Conservation (phyloP, 1,139 yeast species). For the Scheffersomyces insectosa region DNA sequence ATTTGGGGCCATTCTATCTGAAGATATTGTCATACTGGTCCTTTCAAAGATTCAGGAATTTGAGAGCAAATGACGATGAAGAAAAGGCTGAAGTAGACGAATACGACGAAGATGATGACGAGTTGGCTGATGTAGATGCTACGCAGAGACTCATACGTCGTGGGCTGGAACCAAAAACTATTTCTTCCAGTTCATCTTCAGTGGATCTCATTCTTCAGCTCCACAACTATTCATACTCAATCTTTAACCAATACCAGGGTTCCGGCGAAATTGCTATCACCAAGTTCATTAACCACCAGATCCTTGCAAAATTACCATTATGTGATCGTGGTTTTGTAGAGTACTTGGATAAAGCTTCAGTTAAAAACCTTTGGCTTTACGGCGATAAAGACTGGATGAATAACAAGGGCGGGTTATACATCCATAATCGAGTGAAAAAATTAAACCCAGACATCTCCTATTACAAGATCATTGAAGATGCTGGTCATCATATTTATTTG, state of each 20-base stretch:
- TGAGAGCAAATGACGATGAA: constrained; percentile 17
- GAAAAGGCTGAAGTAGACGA: not conserved
- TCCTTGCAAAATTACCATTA: constrained; percentile 41
- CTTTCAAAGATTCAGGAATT: constrained; percentile 38
- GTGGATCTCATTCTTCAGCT: constrained; percentile 33
- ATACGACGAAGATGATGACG: not conserved
- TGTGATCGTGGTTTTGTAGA: constrained; percentile 42
- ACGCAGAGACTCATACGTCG: not conserved
- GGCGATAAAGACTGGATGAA: constrained; percentile 53
- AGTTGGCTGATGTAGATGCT: too few species aligned
- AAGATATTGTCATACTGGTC: constrained; percentile 47
- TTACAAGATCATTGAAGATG: constrained; percentile 30
- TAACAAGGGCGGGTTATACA: constrained; percentile 38
- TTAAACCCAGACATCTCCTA: constrained; percentile 18
- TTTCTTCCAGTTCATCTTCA: constrained; percentile 1
- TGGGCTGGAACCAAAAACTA: not conserved
- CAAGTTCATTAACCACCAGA: constrained; percentile 41
- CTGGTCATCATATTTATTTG: constrained; percentile 45
- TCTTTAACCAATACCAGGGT: constrained; percentile 46
- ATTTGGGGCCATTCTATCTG: constrained; percentile 41
- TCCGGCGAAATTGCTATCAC: constrained; percentile 50
- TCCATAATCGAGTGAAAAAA: constrained; percentile 25
- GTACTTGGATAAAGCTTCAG: constrained; percentile 23
- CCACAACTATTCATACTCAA: constrained; percentile 44
- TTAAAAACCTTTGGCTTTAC: constrained; percentile 38